Evolutionary conservation across 495 filamentous ascomycete species (phyloP).

Genomic region (Tuber borchii): DNA sequence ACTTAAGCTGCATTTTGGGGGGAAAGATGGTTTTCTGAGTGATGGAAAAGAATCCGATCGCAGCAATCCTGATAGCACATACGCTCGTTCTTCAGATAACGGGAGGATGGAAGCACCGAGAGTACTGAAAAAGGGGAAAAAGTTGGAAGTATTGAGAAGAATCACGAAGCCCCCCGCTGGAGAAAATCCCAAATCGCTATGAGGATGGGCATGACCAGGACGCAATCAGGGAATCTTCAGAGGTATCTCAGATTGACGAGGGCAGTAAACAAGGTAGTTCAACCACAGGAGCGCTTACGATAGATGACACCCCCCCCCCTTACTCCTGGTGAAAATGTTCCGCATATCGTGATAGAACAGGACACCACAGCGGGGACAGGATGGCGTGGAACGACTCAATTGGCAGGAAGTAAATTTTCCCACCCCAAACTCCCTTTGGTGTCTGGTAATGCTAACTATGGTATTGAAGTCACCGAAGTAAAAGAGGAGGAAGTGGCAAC

Average conservation of each 20-base stretch:
- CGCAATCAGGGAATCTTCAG: background rate
- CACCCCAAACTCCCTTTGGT: background rate
- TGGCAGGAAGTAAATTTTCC: constrained; percentile 31
- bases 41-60: background rate
- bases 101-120: background rate
- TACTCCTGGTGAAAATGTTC: background rate
- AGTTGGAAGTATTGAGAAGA: background rate
- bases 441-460: constrained; percentile 8
- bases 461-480: constrained; percentile 20
- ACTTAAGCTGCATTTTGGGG: constrained; percentile 21
- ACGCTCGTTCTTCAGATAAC: background rate
- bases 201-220: background rate
- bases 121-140: background rate
- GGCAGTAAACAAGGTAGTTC: background rate
- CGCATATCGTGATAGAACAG: constrained; percentile 15
- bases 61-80: background rate
- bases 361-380: constrained; percentile 21
- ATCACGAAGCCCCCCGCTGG: background rate
- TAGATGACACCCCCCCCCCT: background rate
- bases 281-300: background rate
- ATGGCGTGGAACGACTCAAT: constrained; percentile 30
- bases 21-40: background rate
- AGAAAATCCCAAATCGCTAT: background rate
- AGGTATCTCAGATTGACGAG: background rate
- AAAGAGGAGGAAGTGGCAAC: constrained; percentile 17